phyloP scores from a whole-genome alignment of 2,329 filamentous ascomycete species.

The Lomentospora prolificans region DNA sequence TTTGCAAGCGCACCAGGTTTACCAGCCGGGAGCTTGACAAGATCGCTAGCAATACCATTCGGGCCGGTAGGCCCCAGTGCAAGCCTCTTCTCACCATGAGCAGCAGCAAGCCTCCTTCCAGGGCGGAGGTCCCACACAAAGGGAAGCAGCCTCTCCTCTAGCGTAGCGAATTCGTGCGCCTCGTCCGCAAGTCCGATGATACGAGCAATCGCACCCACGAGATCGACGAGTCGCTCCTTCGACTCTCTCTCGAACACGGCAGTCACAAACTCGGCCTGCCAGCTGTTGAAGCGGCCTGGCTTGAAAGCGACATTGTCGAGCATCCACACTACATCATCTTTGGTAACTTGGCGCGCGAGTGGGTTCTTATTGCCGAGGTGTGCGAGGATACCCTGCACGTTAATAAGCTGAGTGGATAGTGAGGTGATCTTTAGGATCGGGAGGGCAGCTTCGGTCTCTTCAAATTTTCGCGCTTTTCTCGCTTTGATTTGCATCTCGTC shows the following conservation, averaged over 20 bases:
- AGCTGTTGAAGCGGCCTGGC: constrained; percentile 36
- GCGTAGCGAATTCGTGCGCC: constrained; percentile 46
- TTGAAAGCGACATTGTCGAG: constrained; percentile 82
- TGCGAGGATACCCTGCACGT: constrained; percentile 31
- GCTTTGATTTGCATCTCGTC: constrained; percentile 40
- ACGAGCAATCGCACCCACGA: constrained; percentile 61
- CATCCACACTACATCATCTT: constrained; percentile 71
- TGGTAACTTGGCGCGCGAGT: constrained; percentile 47
- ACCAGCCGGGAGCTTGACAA: constrained; percentile 39
- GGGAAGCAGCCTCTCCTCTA: constrained; percentile 60
- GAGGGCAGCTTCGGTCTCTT: constrained; percentile 38
- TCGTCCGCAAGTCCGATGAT: constrained; percentile 56
- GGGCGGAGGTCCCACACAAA: constrained; percentile 71
- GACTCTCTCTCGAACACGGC: constrained; percentile 70
- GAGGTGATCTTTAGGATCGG: constrained; percentile 22
- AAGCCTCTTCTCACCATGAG: constrained; percentile 39
- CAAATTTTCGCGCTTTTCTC: constrained; percentile 37
- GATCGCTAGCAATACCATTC: constrained; percentile 62
- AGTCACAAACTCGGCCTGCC: constrained; percentile 76
- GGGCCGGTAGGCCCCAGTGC: constrained; percentile 59
- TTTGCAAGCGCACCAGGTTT: constrained; percentile 35
- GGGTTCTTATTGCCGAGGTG: constrained; percentile 46
- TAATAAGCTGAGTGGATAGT: constrained; percentile 19
- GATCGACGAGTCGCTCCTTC: constrained; percentile 54
- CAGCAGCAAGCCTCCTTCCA: constrained; percentile 55